Evolutionary conservation across 1,284 basidiomycete genomes (phyloP), one percentile per base, ranked within the genome.

Genomic region (Cryptococcus sp.): DNA sequence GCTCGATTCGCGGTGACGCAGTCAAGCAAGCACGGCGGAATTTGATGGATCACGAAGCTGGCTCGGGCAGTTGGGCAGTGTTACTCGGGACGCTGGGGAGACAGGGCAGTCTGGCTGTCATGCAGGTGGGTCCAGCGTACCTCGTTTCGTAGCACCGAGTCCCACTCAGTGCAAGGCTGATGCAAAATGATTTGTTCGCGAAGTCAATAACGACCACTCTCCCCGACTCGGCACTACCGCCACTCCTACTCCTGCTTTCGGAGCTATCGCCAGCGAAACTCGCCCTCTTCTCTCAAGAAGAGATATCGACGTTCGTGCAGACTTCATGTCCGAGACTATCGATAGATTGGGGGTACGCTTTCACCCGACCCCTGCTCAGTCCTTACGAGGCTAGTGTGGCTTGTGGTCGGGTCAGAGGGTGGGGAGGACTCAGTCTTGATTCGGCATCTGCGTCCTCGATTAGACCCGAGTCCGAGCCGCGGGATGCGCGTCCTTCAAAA

Each of bases 331-430:
- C 95, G 2, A 85, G 95, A 16, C 79, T 99, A 51, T 94, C 91
- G 7, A 99, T 99, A 61, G 96, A 99, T 75, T 99, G 96, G 96
- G 93, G 93, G 2, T 93, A 93, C 71, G 95, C 95, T 0, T 99
- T 99, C 79, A 82, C 88, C 52, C 83, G 85, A 30, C 96, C 96
- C 0, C 81, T 99, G 47, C 80, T 99, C 27, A 95, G 88, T 66
- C 93, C 95, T 0, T 99, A 98, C 75, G 96, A 99, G 79, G 89
- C 92, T 0, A 88, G 88, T 10, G 90, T 98, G 3, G 92, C 89
- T 5, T 82, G 96, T 0, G 91, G 92, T 1, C 83, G 84, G 63
- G 81, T 85, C 17, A 78, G 79, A 19, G 86, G 64, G 60, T 79
- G 70, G 71, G 73, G 72, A 56, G 73, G 68, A 49, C 66, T 71